Evolutionary conservation across 495 filamentous ascomycete species (phyloP).

Genomic region (Penicillium paradoxum): DNA sequence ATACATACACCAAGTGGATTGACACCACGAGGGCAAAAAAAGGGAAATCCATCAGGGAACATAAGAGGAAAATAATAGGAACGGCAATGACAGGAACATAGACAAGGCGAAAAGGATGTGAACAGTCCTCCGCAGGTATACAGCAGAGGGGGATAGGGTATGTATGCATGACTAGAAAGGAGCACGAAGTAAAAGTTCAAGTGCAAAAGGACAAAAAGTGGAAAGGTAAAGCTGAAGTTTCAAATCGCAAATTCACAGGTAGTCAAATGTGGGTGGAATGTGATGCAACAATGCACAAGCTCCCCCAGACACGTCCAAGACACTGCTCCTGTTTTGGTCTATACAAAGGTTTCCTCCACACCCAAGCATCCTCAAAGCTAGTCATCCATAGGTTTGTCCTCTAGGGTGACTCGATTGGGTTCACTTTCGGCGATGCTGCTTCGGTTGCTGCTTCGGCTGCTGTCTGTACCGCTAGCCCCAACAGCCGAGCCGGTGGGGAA

Average conservation of each 20-base stretch:
- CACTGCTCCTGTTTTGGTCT: slow-evolving; percentile 2
- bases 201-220: slow-evolving; percentile 7
- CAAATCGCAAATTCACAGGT: slow-evolving; percentile 2
- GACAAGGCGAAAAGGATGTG: background rate
- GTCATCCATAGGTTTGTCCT: slow-evolving; percentile 83
- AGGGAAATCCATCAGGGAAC: slow-evolving; percentile 3
- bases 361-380: slow-evolving; percentile 23
- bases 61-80: background rate
- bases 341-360: slow-evolving; percentile 9
- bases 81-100: background rate
- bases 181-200: slow-evolving; percentile 11
- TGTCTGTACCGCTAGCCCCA: slow-evolving; percentile 31
- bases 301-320: background rate
- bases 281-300: background rate
- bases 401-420: slow-evolving; percentile 67
- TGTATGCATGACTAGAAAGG: slow-evolving; percentile 1
- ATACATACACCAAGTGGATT: slow-evolving; percentile 9
- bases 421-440: slow-evolving; percentile 43
- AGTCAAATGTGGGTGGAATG: background rate
- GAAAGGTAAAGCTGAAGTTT: background rate
- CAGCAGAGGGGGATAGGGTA: slow-evolving; percentile 6
- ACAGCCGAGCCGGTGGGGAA: slow-evolving; percentile 28
- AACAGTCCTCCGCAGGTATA: background rate
- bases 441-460: slow-evolving; percentile 47
- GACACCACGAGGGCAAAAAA: slow-evolving; percentile 2